These are phyloP conservation scores for Entonaema liquescens DNA, from an alignment of 495 filamentous ascomycete genomes.

Conservation along the genomic window DNA sequence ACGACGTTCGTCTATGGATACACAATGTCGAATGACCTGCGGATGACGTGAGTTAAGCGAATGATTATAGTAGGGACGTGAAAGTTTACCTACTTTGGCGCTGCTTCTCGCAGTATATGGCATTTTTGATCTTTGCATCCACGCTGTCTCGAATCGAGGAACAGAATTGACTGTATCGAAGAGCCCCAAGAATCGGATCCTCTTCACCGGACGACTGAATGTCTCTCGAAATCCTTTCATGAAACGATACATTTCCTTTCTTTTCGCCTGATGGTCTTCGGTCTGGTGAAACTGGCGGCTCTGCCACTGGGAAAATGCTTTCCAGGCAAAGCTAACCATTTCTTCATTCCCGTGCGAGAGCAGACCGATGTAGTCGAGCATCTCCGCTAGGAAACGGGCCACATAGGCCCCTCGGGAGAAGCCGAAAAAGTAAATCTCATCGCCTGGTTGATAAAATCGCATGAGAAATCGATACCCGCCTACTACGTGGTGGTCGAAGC, in stretches of 20 bases:
- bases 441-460: conserved; percentile 81
- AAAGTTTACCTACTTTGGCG: conserved; percentile 64
- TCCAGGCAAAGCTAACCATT: conserved; percentile 85
- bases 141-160: conserved; percentile 81
- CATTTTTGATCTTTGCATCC: conserved; percentile 84
- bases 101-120: conserved; percentile 83
- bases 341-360: conserved; percentile 88
- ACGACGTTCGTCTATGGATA: conserved; percentile 79
- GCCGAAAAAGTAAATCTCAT: conserved; percentile 84
- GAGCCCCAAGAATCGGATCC: conserved; percentile 74
- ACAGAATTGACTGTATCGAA: conserved; percentile 87
- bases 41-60: conserved; percentile 61
- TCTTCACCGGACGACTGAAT: conserved; percentile 78
- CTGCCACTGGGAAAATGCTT: conserved; percentile 88
- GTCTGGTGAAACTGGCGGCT: conserved; percentile 67
- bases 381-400: conserved; percentile 84
- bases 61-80: conserved; percentile 60
- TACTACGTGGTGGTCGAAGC: conserved; percentile 84
- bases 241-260: conserved; percentile 71
- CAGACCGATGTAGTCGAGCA: conserved; percentile 85
- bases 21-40: conserved; percentile 71
- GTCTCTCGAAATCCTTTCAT: conserved; percentile 88
- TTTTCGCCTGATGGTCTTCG: conserved; percentile 63
- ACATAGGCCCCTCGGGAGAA: conserved; percentile 90
- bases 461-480: conserved; percentile 90